These are phyloP conservation scores for Penicillium sumatraense DNA, from an alignment of 2,329 filamentous ascomycete genomes.

Conservation along the genomic window DNA sequence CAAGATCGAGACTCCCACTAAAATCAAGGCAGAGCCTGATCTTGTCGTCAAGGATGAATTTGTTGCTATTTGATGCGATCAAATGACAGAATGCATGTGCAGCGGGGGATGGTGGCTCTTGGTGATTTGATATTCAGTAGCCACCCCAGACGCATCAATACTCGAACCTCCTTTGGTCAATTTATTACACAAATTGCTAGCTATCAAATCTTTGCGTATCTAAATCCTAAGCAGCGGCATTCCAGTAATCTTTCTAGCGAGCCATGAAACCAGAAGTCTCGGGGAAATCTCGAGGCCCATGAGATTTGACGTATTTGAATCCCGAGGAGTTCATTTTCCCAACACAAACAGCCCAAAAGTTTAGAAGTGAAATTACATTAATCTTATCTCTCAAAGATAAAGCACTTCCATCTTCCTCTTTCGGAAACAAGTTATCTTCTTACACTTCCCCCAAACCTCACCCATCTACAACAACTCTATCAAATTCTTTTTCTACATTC, in stretches of 20 bases:
- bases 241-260: background rate
- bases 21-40: background rate
- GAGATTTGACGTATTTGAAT: background rate
- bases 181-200: no score
- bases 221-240: no score
- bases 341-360: background rate
- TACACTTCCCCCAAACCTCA: background rate
- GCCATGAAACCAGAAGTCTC: no score
- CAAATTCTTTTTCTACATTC: background rate
- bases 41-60: background rate
- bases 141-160: no score
- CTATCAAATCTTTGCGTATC: no score
- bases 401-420: background rate
- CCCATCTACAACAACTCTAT: background rate
- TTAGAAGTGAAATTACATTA: background rate
- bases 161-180: no score
- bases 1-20: background rate
- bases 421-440: background rate
- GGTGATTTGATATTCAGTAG: no score
- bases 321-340: background rate
- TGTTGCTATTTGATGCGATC: background rate
- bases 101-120: no score
- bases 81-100: background rate
- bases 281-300: no score
- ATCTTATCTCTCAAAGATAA: no score